Conservation (phyloP, 805 yeast species). For the Martiniozyma abietophila region DNA sequence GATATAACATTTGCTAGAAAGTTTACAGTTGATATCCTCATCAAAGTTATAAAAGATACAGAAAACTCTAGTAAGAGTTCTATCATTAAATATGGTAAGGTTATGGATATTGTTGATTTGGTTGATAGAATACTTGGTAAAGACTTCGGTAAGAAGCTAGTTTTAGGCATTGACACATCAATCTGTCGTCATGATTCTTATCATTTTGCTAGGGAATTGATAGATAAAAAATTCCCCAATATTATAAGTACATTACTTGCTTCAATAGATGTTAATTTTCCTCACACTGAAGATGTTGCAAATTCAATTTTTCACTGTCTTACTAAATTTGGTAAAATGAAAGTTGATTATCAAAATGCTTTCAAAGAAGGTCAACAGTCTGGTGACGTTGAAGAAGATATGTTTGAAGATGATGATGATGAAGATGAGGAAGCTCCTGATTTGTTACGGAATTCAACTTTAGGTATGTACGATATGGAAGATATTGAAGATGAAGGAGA, state of each 20-base stretch:
- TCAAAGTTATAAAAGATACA: conserved; percentile 52
- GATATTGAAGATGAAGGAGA: conserved; percentile 30
- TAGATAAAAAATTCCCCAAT: conserved; percentile 56
- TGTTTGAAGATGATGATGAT: conserved; percentile 34
- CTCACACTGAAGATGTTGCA: conserved; percentile 52
- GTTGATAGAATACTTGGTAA: conserved; percentile 34
- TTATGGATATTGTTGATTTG: conserved; percentile 45
- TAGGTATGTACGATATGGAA: conserved; percentile 88
- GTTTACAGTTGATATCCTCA: conserved; percentile 59
- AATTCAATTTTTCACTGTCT: conserved; percentile 52
- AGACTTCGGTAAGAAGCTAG: conserved; percentile 25
- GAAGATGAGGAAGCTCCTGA: conserved; percentile 69
- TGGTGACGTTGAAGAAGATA: conserved; percentile 30
- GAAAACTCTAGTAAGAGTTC: conserved; percentile 28
- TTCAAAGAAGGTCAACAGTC: conserved; percentile 35
- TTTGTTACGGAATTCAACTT: conserved; percentile 75
- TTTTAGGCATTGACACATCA: conserved; percentile 34
- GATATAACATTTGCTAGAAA: conserved; percentile 67
- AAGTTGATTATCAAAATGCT: conserved; percentile 45
- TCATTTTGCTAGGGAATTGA: conserved; percentile 52
- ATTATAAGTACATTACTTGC: conserved; percentile 53
- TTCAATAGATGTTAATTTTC: conserved; percentile 64
- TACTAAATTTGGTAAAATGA: conserved; percentile 45
- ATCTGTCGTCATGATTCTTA: conserved; percentile 52
- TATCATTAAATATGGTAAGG: conserved; percentile 41